Evolutionary conservation across 805 yeast genomes (phyloP).

Genomic region (Suhomyces kilbournensis): DNA sequence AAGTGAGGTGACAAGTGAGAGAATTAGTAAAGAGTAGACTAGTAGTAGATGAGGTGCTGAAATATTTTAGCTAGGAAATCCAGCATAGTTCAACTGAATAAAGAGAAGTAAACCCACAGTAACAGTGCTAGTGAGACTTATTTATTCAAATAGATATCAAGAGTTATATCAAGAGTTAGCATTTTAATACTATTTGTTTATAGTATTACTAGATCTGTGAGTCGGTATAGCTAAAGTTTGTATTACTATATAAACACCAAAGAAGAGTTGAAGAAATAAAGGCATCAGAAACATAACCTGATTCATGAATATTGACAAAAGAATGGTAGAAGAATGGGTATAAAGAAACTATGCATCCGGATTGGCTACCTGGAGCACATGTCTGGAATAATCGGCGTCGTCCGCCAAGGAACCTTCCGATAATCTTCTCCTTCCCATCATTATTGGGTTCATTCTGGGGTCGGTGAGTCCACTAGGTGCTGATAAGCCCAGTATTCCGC

Average conservation of each 20-base stretch:
- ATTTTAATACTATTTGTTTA: no score
- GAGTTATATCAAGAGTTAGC: no score
- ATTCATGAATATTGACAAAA: neutral
- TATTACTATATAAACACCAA: neutral
- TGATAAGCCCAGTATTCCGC: slow-evolving; percentile 2
- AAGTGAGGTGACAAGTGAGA: no score
- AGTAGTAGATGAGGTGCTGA: no score
- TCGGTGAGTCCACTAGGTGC: slow-evolving; percentile 33
- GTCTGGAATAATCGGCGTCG: slow-evolving; percentile 76
- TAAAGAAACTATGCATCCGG: slow-evolving; percentile 50
- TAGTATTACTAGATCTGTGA: no score
- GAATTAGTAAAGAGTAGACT: no score
- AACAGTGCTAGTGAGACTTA: no score
- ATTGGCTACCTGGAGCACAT: slow-evolving; percentile 81
- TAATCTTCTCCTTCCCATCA: slow-evolving; percentile 79
- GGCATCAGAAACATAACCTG: neutral
- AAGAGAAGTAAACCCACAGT: no score
- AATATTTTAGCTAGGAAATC: no score
- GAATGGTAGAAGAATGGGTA: neutral
- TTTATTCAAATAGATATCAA: no score
- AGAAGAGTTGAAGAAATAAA: neutral
- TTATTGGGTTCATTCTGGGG: slow-evolving; percentile 68
- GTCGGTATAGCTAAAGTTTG: no score
- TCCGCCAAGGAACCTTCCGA: slow-evolving; percentile 87
- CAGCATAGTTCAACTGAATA: no score